These are phyloP conservation scores for Stemphylium beticola DNA, from an alignment of 2,329 filamentous ascomycete genomes.

Conservation along the genomic window DNA sequence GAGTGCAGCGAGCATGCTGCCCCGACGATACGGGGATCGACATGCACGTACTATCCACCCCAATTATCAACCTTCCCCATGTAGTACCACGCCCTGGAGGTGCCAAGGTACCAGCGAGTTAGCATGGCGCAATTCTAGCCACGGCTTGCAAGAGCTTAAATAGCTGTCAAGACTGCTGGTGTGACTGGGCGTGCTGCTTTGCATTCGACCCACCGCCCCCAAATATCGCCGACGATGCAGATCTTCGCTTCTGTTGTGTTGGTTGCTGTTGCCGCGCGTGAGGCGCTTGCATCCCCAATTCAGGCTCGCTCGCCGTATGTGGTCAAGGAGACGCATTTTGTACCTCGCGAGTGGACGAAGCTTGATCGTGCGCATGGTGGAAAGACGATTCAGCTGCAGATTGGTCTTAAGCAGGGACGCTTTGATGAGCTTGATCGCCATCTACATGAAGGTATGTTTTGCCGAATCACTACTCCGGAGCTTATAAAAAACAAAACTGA, in stretches of 20 bases:
- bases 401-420: constrained; percentile 64
- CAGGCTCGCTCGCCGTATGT: constrained; percentile 52
- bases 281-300: constrained; percentile 46
- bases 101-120: not conserved
- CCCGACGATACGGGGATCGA: not conserved
- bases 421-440: constrained; percentile 63
- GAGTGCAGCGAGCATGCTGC: not conserved
- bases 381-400: constrained; percentile 61
- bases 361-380: constrained; percentile 55
- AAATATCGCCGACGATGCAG: constrained; percentile 10
- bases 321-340: constrained; percentile 63
- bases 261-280: constrained; percentile 35
- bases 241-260: constrained; percentile 29
- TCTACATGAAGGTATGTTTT: constrained; percentile 55
- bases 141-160: constrained; percentile 9
- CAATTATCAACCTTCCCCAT: constrained; percentile 8
- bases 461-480: not conserved
- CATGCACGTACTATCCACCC: constrained; percentile 6
- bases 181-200: not conserved
- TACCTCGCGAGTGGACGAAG: constrained; percentile 59
- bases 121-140: constrained; percentile 1
- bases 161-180: constrained; percentile 6
- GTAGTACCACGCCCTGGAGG: not conserved
- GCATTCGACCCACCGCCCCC: not conserved
- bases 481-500: not conserved